phyloP scores from a whole-genome alignment of 371 early-diverging fungal genomes.

The Haplosporangium sp. region DNA sequence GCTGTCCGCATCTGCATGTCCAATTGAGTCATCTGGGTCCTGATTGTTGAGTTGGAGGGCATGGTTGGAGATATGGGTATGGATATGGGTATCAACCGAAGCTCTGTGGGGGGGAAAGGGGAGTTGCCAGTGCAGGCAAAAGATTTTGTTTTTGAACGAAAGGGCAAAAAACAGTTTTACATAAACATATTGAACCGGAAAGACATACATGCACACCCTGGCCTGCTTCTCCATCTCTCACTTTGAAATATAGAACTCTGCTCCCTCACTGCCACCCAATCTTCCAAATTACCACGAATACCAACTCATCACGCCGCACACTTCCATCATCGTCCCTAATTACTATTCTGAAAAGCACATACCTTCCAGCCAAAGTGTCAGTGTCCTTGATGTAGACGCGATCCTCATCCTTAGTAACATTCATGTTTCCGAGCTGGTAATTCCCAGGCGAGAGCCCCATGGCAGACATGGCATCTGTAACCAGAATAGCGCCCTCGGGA shows the following conservation, averaged over 20 bases:
- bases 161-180: not conserved
- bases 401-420: conserved; percentile 67
- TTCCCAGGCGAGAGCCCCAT: conserved; percentile 77
- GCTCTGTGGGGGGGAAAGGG: conserved; percentile 9
- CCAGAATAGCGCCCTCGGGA: conserved; percentile 76
- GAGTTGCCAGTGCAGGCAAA: not conserved
- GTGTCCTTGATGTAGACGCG: conserved; percentile 83
- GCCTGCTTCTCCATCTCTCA: not conserved
- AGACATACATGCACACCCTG: conserved; percentile 5
- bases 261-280: not conserved
- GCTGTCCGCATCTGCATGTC: too few relatives aligned
- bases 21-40: conserved; percentile 1
- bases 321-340: too few relatives aligned
- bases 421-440: conserved; percentile 76
- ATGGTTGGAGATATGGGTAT: not conserved
- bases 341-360: conserved; percentile 7
- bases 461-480: conserved; percentile 84
- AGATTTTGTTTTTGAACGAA: conserved; percentile 15
- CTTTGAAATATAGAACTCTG: not conserved
- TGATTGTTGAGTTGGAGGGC: conserved; percentile 6
- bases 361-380: conserved; percentile 80
- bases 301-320: not conserved
- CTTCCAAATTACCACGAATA: not conserved
- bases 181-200: conserved; percentile 20
- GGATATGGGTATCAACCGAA: conserved; percentile 14